A percentile compares a stretch with the other conserved stretches of the same genome.
Conservation (phyloP, 306 rosid species). For the Canavalia ensiformis region DNA sequence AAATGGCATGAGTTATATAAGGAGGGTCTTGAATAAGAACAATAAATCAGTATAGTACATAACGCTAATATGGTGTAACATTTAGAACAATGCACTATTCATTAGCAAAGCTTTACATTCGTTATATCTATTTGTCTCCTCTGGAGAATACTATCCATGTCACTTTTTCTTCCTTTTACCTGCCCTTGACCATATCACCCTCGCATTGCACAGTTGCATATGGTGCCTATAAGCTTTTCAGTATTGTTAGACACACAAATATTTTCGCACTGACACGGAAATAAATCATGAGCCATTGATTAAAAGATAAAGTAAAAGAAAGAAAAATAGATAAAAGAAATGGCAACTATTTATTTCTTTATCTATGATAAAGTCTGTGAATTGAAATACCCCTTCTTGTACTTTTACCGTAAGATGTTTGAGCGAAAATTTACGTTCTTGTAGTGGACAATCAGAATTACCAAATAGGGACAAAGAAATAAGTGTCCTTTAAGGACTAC, state of each 20-base stretch:
- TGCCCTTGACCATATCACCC: constrained; percentile 30
- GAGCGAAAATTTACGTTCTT: background rate
- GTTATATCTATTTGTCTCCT: constrained; percentile 15
- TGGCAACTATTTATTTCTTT: background rate
- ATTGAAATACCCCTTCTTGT: background rate
- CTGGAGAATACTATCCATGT: background rate
- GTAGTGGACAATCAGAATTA: constrained; percentile 3
- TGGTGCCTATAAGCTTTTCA: background rate
- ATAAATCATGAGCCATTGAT: background rate
- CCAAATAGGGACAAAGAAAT: constrained; percentile 7
- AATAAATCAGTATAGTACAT: background rate
- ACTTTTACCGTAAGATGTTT: too few relatives aligned
- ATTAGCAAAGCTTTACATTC: background rate
- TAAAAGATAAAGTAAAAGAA: background rate
- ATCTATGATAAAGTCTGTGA: background rate
- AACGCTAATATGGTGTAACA: background rate
- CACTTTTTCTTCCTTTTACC: constrained; percentile 22
- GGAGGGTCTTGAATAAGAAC: background rate
- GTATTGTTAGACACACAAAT: background rate
- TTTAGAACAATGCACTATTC: background rate
- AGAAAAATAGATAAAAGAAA: background rate
- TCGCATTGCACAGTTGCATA: background rate
- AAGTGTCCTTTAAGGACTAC: background rate
- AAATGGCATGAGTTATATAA: background rate
- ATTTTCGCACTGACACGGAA: background rate